These are phyloP conservation scores for Gremmenia infestans DNA, from an alignment of 2,329 filamentous ascomycete species.

Conservation along the genomic window DNA sequence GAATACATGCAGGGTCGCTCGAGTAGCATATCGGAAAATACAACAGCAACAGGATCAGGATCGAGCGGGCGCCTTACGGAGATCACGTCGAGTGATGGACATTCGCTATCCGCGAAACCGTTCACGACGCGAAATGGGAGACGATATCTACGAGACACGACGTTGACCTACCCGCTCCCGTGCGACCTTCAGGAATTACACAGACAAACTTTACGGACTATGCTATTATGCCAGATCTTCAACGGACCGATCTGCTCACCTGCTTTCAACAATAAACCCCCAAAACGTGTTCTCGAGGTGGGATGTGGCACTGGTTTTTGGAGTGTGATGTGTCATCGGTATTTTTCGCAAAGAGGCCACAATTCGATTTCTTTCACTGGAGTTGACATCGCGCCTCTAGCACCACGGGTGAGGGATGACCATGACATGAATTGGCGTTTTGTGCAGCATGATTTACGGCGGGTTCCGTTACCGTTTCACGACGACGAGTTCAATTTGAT, in stretches of 20 bases:
- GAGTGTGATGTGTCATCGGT: constrained; percentile 82
- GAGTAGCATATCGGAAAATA: constrained; percentile 26
- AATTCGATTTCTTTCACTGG: constrained; percentile 72
- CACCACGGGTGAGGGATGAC: constrained; percentile 54
- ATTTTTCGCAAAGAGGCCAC: constrained; percentile 65
- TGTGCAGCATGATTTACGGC: constrained; percentile 79
- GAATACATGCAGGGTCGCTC: constrained; percentile 23
- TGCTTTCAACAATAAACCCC: constrained; percentile 59
- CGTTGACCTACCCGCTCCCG: constrained; percentile 75
- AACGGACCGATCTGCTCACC: constrained; percentile 75
- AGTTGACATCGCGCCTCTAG: constrained; percentile 72
- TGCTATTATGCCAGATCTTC: constrained; percentile 76
- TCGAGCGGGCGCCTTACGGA: constrained; percentile 23
- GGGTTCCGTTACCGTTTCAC: constrained; percentile 69
- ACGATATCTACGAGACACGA: constrained; percentile 72
- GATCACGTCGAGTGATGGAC: constrained; percentile 23
- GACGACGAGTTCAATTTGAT: constrained; percentile 81
- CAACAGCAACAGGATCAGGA: constrained; percentile 23
- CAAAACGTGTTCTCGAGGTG: constrained; percentile 75
- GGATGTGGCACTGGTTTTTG: constrained; percentile 86
- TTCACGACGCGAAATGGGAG: constrained; percentile 74
- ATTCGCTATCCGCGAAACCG: constrained; percentile 38
- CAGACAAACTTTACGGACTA: constrained; percentile 77
- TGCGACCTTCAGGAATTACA: constrained; percentile 84
- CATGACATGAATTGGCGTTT: constrained; percentile 85